A percentile compares a stretch with the other conserved stretches of the same genome.
Evolutionary conservation across 1,139 yeast species (phyloP).

Genomic region (Geotrichum australiense): DNA sequence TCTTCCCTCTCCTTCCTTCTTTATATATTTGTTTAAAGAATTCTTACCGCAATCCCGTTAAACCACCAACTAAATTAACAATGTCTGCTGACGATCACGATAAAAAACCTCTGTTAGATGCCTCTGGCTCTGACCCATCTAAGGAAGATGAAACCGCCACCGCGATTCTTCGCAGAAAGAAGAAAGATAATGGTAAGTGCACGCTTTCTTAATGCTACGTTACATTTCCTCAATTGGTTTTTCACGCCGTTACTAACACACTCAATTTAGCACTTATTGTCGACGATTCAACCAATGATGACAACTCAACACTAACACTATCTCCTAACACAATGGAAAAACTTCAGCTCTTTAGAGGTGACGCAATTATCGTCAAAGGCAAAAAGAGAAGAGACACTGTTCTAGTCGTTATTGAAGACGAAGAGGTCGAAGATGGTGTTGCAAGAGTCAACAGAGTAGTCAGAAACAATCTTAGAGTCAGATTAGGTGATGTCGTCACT

Average conservation of each 20-base stretch:
- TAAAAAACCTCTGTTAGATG: slow-evolving; percentile 39
- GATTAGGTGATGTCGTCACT: slow-evolving; percentile 86
- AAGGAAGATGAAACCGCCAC: slow-evolving; percentile 89
- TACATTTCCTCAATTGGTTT: neutral
- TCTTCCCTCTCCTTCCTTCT: no score
- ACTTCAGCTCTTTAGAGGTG: slow-evolving; percentile 94
- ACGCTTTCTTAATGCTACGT: slow-evolving; percentile 19
- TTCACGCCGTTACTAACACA: neutral
- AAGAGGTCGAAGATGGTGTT: slow-evolving; percentile 93
- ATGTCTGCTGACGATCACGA: slow-evolving; percentile 18
- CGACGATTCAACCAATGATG: slow-evolving; percentile 96
- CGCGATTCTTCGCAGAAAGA: slow-evolving; percentile 93
- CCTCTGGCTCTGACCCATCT: slow-evolving; percentile 47
- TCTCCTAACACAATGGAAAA: slow-evolving; percentile 93
- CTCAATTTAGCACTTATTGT: slow-evolving; percentile 59
- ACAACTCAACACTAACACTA: slow-evolving; percentile 92
- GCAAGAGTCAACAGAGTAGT: slow-evolving; percentile 94
- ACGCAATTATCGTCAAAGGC: slow-evolving; percentile 94
- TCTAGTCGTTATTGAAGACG: slow-evolving; percentile 93
- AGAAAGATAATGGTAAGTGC: slow-evolving; percentile 69
- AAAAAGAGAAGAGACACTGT: slow-evolving; percentile 98
- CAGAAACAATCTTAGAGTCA: slow-evolving; percentile 87
- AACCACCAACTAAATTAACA: no score
- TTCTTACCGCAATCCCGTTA: no score
- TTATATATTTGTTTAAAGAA: no score